Evolutionary conservation across 2,329 filamentous ascomycete species (phyloP).

Genomic region (Mycosphaerella sp.): DNA sequence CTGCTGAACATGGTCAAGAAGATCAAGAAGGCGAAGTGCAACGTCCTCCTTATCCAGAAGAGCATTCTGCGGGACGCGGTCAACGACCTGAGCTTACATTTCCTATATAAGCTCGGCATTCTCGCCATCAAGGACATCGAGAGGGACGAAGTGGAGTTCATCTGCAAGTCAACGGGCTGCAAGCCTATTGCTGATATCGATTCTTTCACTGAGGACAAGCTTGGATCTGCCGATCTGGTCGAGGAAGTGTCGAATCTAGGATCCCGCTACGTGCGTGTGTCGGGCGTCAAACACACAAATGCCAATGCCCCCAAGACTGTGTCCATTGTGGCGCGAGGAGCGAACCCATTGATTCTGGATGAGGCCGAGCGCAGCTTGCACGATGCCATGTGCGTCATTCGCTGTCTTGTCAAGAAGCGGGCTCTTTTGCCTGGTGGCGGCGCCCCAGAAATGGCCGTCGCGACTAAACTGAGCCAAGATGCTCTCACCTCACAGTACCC

Average conservation of each 20-base stretch:
- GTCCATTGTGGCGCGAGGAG: constrained; percentile 87
- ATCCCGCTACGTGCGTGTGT: constrained; percentile 89
- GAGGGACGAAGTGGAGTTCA: constrained; percentile 96
- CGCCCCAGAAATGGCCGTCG: constrained; percentile 93
- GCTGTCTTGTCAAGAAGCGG: constrained; percentile 98
- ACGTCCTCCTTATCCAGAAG: constrained; percentile 96
- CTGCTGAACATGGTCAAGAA: constrained; percentile 99
- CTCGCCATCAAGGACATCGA: constrained; percentile 96
- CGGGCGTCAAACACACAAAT: constrained; percentile 69
- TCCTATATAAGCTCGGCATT: constrained; percentile 94
- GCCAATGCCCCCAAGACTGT: constrained; percentile 66
- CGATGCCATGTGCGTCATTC: constrained; percentile 94
- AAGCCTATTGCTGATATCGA: constrained; percentile 98
- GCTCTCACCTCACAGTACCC: constrained; percentile 80
- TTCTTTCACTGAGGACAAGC: constrained; percentile 97
- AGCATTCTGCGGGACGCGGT: constrained; percentile 96
- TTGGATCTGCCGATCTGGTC: constrained; percentile 85
- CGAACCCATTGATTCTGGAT: constrained; percentile 89
- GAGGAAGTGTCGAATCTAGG: constrained; percentile 86
- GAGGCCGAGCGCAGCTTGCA: constrained; percentile 95
- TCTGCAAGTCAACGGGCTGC: constrained; percentile 98
- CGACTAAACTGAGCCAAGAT: constrained; percentile 74
- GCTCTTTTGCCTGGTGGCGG: constrained; percentile 97
- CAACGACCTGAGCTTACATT: constrained; percentile 95
- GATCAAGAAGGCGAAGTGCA: constrained; percentile 99